Evolutionary conservation across 2,329 filamentous ascomycete species (phyloP), one percentile per base, ranked within the genome.

Genomic region (Cladosporium sphaerospermum): DNA sequence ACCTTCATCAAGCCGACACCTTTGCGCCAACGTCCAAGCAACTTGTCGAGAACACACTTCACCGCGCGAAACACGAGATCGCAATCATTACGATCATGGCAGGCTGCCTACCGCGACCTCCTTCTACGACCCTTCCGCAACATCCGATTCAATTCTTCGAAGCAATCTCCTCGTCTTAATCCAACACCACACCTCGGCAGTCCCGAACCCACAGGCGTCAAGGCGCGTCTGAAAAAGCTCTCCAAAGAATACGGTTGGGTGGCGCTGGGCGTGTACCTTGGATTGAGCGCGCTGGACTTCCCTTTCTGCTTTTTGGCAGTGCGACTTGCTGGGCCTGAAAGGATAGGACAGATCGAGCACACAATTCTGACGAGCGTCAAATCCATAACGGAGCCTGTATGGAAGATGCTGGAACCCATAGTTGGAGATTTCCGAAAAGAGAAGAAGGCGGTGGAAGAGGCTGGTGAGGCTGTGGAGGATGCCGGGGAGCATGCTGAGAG

Each of bases 301-400:
- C 93, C 93, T 0, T 88, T 97, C 67, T 97, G 92, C 73, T 99
- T 96, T 73, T 72, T 95, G 52, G 82, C 93, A 9, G 93, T 99
- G 44, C 81, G 85, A 54, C 75, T 84, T 49, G 79, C 96, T 2
- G 93, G 93, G 13, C 88, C 88, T 0, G 93, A 99, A 23, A 81
- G 81, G 52, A 93, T 99, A 64, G 91, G 89, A 78, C 71, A 75
- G 74, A 76, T 73, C 61, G 88, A 93, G 68, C 79, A 90, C 54
- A 77, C 75, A n/a, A 73, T 89, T 2, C 77, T 89, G 28, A 31
- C 39, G 9, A 44, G 40, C 3, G 18, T 54, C 32, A 40, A 39
- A 23, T 45, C 52, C 3, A 16, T 18, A n/a, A 49, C 46, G 4
- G 52, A 14, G 14, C 52, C 52, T 9, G 13, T 45, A 2, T 49